A percentile compares a stretch with the other conserved stretches of the same genome.
Evolutionary conservation across 768 basidiomycete genomes (phyloP).

Genomic region (Cystobasidium ongulense): DNA sequence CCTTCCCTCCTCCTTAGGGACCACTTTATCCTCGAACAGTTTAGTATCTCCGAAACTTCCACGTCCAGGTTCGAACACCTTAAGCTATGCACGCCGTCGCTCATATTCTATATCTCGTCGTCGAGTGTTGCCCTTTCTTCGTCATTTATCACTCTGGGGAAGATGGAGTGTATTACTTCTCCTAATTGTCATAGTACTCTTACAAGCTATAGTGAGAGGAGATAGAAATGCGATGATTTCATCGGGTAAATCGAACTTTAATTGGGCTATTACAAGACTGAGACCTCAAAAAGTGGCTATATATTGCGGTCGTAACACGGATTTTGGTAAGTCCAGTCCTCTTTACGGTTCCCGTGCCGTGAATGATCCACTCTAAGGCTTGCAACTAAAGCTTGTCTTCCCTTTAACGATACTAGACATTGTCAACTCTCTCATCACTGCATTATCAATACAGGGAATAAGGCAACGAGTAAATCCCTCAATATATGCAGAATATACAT

Average conservation of each 20-base stretch:
- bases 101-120: background rate
- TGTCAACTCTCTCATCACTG: background rate
- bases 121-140: background rate
- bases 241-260: background rate
- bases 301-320: background rate
- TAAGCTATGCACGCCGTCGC: background rate
- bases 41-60: background rate
- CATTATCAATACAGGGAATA: background rate
- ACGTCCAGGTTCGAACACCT: background rate
- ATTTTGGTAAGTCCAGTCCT: background rate
- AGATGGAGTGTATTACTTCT: background rate
- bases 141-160: background rate
- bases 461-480: background rate
- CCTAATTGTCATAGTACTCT: background rate
- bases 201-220: background rate
- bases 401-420: background rate
- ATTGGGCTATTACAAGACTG: background rate
- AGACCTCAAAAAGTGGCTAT: background rate
- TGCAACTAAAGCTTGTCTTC: too few species aligned
- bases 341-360: too few species aligned
- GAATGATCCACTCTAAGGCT: too few species aligned
- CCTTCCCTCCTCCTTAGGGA: background rate
- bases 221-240: background rate
- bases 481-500: background rate
- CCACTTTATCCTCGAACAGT: background rate